Base-by-base conservation (phyloP, 495 filamentous ascomycete genomes). In the Penicillium cinerascens region DNA sequence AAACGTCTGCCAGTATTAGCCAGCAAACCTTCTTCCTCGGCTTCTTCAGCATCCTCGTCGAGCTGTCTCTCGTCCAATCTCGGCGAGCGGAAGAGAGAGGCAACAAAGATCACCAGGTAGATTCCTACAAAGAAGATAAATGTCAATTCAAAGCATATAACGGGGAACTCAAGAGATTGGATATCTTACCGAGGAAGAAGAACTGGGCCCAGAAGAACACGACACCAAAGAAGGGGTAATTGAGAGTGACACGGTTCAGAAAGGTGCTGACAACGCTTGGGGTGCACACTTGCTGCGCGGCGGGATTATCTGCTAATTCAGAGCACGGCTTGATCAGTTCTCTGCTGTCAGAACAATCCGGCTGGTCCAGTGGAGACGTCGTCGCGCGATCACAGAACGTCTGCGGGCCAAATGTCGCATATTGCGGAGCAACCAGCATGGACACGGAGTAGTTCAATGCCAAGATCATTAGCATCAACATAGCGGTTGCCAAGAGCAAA, bases 191-290 rank as follows among this genome's bases (percentile, higher is more conserved):
- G 41, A 97, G 70, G 71, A 97, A 97, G 11, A 78, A 84, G 60
- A 96, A 96, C 64, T 97, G 95, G 0, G 89, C 88, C 92, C 91
- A 97, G 72, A 97, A 98, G 52, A 87, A 80, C 11, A 97, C 76
- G 29, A 82, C 87, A n/a, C 93, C 93, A 69, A 98, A 96, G 63
- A 96, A 88, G 15, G 95, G 92, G 77, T 91, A 98, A 70, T 92
- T 93, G 54, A 97, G 74, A n/a, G 89, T 95, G 35, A 97, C 80
- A 26, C 91, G 84, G 65, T 98, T 96, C 47, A 97, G 74, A 72
- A 98, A 96, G 0, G 89, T 96, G 49, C 87, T 91, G 58, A 87
- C 86, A 42, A 97, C 85, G 41, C 82, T 92, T 0, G 93, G 90
- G 15, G 91, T 97, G 75, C 93, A 98, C 11, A 96, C 84, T 52